Evolutionary conservation across 2,329 filamentous ascomycete species (phyloP), one percentile per base, ranked within the genome.

Genomic region (Erysiphe neolycopersici): DNA sequence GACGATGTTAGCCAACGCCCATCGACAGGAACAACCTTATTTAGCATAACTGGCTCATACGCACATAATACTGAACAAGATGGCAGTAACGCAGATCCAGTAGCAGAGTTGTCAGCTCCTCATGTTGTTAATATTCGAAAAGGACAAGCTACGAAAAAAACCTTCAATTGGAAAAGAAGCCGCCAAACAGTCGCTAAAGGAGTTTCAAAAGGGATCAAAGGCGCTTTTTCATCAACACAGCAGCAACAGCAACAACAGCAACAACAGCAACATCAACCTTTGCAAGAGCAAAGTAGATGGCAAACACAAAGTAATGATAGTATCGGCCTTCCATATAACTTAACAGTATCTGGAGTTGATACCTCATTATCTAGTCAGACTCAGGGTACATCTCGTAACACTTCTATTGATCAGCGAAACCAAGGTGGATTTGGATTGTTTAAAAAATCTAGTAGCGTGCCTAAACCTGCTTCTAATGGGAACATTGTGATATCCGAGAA

Each of bases 141-240:
- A 62, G 84, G 80, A 29, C 84, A 93, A 57, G 56, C 54, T 10
- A 44, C 37, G 8, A 45, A 45, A 44, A 92, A 84, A 64, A 95
- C 94, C 59, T 94, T 94, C 62, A 93, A 93, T 62, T 95, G 89
- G 85, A 93, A 94, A 68, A 93, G 91, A 65, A 84, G 84, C 35
- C 82, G 82, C 35, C 87, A 92, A 61, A 85, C 81, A 45, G 77
- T 95, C 53, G 85, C 85, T 26, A 92, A 94, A 60, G 87, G 85
- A 55, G 80, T 95, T 43, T 79, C 80, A 47, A 94, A 94, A 64
- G 84, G 85, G 43, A 75, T 95, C 59, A 93, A 92, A 60, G 81
- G 84, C 44, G 85, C 85, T 5, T 91, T 94, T 47, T 47, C 51
- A n/a, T 53, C 53, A 9, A 49, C 43, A 18, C 65, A 67, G 38